These are phyloP conservation scores for Gossypium bickii DNA, from an alignment of 345 rosid genomes.

Conservation along the genomic window DNA sequence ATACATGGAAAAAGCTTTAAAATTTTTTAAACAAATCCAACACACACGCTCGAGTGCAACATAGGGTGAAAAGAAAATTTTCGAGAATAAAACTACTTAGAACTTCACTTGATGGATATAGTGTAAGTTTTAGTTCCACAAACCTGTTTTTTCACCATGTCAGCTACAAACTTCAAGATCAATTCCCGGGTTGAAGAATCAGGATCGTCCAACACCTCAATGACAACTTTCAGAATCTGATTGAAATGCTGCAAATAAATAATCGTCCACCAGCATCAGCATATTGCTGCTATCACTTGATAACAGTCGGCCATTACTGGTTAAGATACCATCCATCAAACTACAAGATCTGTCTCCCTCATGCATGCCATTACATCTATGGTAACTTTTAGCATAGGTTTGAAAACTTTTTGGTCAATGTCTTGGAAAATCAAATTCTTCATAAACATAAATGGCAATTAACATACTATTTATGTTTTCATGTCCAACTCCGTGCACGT, in stretches of 20 bases:
- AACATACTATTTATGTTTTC: neutral
- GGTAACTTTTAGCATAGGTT: neutral
- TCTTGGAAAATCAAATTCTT: neutral
- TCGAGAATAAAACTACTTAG: neutral
- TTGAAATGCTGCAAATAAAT: slow-evolving; percentile 48
- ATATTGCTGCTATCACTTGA: neutral
- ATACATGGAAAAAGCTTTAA: neutral
- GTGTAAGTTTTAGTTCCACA: neutral
- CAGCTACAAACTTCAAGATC: slow-evolving; percentile 34
- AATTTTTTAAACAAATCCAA: neutral
- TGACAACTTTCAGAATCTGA: slow-evolving; percentile 42
- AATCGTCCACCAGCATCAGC: neutral
- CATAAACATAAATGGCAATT: neutral
- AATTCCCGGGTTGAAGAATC: slow-evolving; percentile 42
- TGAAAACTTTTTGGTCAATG: neutral
- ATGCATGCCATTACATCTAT: neutral
- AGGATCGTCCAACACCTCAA: slow-evolving; percentile 47
- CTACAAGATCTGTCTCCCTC: neutral
- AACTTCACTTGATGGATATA: neutral
- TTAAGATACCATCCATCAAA: slow-evolving; percentile 2
- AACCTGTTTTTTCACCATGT: slow-evolving; percentile 51
- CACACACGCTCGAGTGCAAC: neutral
- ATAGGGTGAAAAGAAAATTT: neutral
- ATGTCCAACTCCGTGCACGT: neutral
- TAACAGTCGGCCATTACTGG: neutral